A percentile compares a stretch with the other conserved stretches of the same genome.
phyloP scores from a whole-genome alignment of 2,329 filamentous ascomycete genomes.

The Dothidotthia symphoricarpi region DNA sequence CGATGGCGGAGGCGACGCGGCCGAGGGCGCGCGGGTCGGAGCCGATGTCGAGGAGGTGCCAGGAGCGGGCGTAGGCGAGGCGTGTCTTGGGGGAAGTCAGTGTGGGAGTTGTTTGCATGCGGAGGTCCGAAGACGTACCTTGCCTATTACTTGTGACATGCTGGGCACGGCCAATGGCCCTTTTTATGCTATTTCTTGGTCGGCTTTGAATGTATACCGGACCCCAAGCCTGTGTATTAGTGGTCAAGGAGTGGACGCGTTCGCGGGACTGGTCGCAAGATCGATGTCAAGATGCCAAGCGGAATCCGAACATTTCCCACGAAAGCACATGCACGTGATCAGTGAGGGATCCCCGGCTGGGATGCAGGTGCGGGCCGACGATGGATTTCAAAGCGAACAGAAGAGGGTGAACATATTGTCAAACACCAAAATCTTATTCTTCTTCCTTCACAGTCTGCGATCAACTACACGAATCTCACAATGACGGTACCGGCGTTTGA shows the following conservation, averaged over 20 bases:
- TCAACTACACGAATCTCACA: neutral
- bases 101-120: constrained; percentile 7
- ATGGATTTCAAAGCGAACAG: constrained; percentile 35
- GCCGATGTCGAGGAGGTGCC: constrained; percentile 83
- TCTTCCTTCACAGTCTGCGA: constrained; percentile 1
- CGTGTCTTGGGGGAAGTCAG: constrained; percentile 63
- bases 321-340: too few species aligned
- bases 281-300: too few species aligned
- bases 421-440: constrained; percentile 4
- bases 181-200: neutral
- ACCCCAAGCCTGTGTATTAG: too few species aligned
- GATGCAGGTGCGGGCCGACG: constrained; percentile 10
- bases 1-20: constrained; percentile 84
- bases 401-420: constrained; percentile 13
- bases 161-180: constrained; percentile 31
- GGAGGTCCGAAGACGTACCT: constrained; percentile 55
- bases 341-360: too few species aligned
- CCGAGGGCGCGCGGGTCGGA: constrained; percentile 74
- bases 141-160: constrained; percentile 79
- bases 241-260: too few species aligned
- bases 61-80: constrained; percentile 92
- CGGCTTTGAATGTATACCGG: neutral
- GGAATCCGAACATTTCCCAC: too few species aligned
- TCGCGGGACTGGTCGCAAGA: too few species aligned
- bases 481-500: constrained; percentile 48